Conservation (phyloP, 2,329 filamentous ascomycete genomes). For the Aspergillus brunneoviolaceus region DNA sequence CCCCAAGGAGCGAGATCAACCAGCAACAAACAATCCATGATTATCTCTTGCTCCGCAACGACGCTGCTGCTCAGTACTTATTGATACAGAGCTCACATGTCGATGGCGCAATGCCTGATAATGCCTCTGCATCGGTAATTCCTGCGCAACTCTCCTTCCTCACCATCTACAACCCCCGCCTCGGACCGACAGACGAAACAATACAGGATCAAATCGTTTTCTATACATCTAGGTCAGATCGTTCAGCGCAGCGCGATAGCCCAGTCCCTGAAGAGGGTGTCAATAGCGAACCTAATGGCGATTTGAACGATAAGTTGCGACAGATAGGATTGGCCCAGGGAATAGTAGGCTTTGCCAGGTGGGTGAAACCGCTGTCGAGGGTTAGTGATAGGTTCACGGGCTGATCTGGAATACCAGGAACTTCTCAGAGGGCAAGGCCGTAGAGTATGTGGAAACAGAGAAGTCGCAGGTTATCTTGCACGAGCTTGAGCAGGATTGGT, state of each 20-base stretch:
- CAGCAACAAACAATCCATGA: constrained; percentile 6
- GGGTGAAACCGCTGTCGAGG: constrained; percentile 26
- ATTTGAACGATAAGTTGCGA: constrained; percentile 80
- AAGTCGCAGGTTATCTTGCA: constrained; percentile 80
- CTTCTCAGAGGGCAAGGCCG: constrained; percentile 73
- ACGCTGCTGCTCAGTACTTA: constrained; percentile 5
- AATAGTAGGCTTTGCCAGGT: constrained; percentile 87
- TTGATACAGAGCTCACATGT: constrained; percentile 16
- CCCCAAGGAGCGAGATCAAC: constrained; percentile 9
- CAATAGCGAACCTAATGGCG: constrained; percentile 51
- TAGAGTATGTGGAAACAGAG: constrained; percentile 88
- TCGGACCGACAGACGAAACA: constrained; percentile 71
- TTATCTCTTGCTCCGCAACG: not conserved
- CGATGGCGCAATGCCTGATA: constrained; percentile 41
- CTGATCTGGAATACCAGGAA: constrained; percentile 52
- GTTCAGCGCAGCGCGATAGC: constrained; percentile 25
- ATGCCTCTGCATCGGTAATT: constrained; percentile 47
- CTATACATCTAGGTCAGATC: constrained; percentile 64
- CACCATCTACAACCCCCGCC: constrained; percentile 89
- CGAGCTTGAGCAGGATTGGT: constrained; percentile 90
- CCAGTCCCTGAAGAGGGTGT: constrained; percentile 22
- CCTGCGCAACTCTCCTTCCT: constrained; percentile 88
- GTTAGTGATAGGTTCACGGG: not conserved
- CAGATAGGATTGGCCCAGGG: constrained; percentile 96
- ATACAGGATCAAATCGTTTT: constrained; percentile 85